phyloP scores from a whole-genome alignment of 2,329 filamentous ascomycete genomes.

The Botrytis elliptica region DNA sequence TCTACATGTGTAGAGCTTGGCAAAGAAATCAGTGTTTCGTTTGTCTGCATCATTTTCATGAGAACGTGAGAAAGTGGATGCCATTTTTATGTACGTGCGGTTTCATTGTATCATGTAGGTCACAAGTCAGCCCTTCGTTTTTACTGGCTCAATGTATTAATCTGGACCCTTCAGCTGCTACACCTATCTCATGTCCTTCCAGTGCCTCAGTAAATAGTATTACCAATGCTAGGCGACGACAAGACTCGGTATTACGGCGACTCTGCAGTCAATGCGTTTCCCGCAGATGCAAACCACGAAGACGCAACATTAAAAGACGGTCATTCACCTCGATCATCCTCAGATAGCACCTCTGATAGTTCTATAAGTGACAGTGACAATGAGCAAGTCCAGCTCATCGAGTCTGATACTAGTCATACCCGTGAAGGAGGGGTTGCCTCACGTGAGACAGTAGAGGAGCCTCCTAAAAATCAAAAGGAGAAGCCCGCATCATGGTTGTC shows the following conservation, averaged over 20 bases:
- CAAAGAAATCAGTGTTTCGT: not conserved
- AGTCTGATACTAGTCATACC: not conserved
- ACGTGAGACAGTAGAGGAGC: not conserved
- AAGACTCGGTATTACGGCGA: not conserved
- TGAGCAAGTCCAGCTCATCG: not conserved
- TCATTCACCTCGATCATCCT: not conserved
- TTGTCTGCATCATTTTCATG: not conserved
- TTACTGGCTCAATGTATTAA: not conserved
- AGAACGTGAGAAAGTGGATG: not conserved
- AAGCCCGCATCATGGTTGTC: not conserved
- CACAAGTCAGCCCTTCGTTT: not conserved
- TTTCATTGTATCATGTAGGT: not conserved
- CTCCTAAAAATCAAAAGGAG: not conserved
- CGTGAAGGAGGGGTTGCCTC: not conserved
- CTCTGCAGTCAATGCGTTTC: not conserved
- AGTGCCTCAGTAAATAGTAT: not conserved
- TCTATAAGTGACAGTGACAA: not conserved
- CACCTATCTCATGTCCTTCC: not conserved
- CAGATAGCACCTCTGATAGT: not conserved
- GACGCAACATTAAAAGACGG: not conserved
- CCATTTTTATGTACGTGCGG: not conserved
- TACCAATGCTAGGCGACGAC: not conserved
- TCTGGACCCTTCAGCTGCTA: not conserved
- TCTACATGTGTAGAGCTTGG: not conserved
- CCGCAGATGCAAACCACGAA: not conserved